phyloP scores from a whole-genome alignment of 1,139 yeast genomes.

The Nadsonia starkeyi-henricii region DNA sequence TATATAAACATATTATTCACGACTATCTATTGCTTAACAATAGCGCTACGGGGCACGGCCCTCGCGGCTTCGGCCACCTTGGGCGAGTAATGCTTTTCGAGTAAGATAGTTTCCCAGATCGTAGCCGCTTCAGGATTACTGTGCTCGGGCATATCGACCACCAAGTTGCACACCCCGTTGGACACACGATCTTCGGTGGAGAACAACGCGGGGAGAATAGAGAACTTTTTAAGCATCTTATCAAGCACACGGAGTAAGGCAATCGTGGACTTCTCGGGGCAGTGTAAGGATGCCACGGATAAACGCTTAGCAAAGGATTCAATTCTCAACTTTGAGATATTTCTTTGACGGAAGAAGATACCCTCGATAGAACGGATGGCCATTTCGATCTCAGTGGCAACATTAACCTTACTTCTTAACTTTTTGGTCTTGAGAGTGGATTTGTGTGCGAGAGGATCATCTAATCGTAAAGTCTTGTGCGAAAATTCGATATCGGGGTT shows the following conservation, averaged over 20 bases:
- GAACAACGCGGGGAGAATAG: constrained; percentile 59
- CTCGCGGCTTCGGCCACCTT: constrained; percentile 45
- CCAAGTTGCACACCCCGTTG: constrained; percentile 58
- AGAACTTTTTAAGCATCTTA: constrained; percentile 50
- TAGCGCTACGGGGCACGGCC: constrained; percentile 10
- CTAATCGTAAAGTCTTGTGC: constrained; percentile 61
- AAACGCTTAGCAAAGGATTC: constrained; percentile 74
- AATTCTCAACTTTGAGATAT: constrained; percentile 60
- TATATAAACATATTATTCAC: neutral
- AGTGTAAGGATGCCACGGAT: constrained; percentile 48
- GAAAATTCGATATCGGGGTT: constrained; percentile 82
- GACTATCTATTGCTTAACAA: neutral
- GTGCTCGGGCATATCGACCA: constrained; percentile 55
- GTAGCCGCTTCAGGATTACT: constrained; percentile 80
- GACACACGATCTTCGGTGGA: constrained; percentile 81
- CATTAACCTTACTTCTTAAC: constrained; percentile 52
- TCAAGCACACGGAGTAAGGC: constrained; percentile 69
- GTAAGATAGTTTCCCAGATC: constrained; percentile 70
- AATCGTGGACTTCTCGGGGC: constrained; percentile 79
- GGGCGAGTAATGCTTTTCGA: constrained; percentile 75
- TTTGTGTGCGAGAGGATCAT: constrained; percentile 49
- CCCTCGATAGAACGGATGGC: constrained; percentile 64
- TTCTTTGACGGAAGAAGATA: constrained; percentile 63
- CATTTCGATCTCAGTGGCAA: constrained; percentile 80
- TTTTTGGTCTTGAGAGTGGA: constrained; percentile 13